Evolutionary conservation across 768 basidiomycete genomes (phyloP).

Genomic region (Agrocybe praecox): DNA sequence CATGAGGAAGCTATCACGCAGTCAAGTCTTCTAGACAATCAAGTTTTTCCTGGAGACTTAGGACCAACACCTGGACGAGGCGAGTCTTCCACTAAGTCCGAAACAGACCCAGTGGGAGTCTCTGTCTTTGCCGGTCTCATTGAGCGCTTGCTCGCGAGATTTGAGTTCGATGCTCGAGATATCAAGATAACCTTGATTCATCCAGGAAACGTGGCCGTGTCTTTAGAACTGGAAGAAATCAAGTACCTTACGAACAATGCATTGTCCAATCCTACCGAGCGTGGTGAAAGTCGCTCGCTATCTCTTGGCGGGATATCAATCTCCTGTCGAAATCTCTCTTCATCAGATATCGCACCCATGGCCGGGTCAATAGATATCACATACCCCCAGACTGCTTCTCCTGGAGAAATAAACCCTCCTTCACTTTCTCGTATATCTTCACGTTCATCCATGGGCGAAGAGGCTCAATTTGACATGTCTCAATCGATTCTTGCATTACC

Average conservation of each 20-base stretch:
- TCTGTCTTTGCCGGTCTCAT: constrained; percentile 82
- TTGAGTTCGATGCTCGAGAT: constrained; percentile 75
- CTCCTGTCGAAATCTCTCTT: constrained; percentile 32
- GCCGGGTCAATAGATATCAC: constrained; percentile 14
- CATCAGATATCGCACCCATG: constrained; percentile 1
- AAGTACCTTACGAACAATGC: constrained; percentile 52
- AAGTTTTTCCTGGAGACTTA: constrained; percentile 69
- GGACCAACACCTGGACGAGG: constrained; percentile 49
- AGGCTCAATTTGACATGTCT: constrained; percentile 67
- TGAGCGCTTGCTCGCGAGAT: constrained; percentile 75
- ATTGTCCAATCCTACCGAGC: constrained; percentile 2
- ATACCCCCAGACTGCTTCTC: constrained; percentile 19
- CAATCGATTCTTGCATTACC: constrained; percentile 72
- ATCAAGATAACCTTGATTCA: constrained; percentile 71
- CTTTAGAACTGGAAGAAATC: constrained; percentile 57
- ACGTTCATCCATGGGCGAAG: constrained; percentile 66
- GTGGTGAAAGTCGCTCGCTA: constrained; percentile 48
- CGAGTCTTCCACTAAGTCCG: constrained; percentile 42
- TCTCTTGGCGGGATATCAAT: constrained; percentile 59
- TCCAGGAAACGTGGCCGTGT: constrained; percentile 62
- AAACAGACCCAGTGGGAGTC: constrained; percentile 71
- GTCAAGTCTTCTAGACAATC: constrained; percentile 30
- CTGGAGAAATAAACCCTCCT: constrained; percentile 26
- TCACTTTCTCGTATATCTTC: constrained; percentile 55
- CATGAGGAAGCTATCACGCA: constrained; percentile 41